phyloP scores from a whole-genome alignment of 2,329 filamentous ascomycete species.

The Curvularia sp. region DNA sequence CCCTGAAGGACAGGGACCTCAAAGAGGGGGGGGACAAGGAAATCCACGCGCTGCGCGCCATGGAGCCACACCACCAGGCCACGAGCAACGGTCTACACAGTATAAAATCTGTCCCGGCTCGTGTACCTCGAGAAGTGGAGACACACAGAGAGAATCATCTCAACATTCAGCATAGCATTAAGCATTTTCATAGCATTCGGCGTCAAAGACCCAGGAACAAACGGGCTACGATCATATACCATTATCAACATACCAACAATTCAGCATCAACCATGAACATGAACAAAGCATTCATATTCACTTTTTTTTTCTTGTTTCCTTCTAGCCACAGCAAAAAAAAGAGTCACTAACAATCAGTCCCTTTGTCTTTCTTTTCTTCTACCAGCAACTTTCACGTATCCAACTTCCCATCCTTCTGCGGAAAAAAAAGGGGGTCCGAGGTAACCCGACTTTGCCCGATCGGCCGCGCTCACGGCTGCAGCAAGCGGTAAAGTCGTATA shows the following conservation, averaged over 20 bases:
- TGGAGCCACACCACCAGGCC: conserved; percentile 22
- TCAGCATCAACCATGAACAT: conserved; percentile 5
- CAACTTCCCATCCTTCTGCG: not conserved
- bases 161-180: conserved; percentile 3
- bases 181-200: conserved; percentile 7
- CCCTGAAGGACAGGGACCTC: not conserved
- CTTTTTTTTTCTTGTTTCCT: not conserved
- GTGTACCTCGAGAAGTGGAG: conserved; percentile 21
- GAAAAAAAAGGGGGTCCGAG: not conserved
- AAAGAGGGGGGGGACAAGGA: conserved; percentile 4
- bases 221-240: conserved; percentile 9
- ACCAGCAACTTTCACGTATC: not conserved
- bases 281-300: not conserved
- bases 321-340: not conserved
- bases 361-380: not conserved
- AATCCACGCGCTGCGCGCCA: conserved; percentile 21
- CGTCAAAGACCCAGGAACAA: conserved; percentile 1
- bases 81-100: conserved; percentile 8
- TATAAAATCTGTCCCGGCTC: conserved; percentile 4
- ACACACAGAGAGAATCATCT: conserved; percentile 7
- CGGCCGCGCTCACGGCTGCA: conserved; percentile 15
- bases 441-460: conserved; percentile 5
- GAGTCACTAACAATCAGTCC: not conserved
- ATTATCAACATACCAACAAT: conserved; percentile 1
- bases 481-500: not conserved